These are phyloP conservation scores for Globisporangium paroecandrum DNA, from an alignment of 352 stramenopile species.

Conservation along the genomic window DNA sequence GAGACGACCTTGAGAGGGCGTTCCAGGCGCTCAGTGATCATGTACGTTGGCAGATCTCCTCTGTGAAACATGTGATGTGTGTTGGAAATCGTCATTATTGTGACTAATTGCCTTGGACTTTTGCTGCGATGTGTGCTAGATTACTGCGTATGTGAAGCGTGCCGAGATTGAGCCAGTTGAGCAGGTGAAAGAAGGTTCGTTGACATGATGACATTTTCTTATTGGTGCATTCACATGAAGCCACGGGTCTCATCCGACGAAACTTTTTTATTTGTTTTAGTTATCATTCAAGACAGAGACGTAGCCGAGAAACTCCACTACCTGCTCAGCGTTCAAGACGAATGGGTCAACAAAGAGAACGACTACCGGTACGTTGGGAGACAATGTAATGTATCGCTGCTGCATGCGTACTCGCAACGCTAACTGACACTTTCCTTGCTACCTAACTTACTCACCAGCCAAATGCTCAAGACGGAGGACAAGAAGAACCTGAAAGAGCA, in stretches of 20 bases:
- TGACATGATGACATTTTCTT: not conserved
- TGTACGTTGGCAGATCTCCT: conserved; percentile 14
- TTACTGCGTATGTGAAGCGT: conserved; percentile 37
- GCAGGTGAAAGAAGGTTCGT: conserved; percentile 54
- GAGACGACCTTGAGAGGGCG: conserved; percentile 53
- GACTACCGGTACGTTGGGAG: conserved; percentile 55
- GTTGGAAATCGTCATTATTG: not conserved
- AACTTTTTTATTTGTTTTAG: conserved; percentile 19
- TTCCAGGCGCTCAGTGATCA: conserved; percentile 29
- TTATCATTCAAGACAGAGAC: conserved; percentile 53
- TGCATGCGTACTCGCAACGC: not conserved
- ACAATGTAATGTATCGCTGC: not conserved
- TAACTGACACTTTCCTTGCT: not conserved
- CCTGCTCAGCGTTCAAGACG: conserved; percentile 55
- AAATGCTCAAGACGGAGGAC: conserved; percentile 89
- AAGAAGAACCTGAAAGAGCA: conserved; percentile 82
- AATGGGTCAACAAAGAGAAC: conserved; percentile 85
- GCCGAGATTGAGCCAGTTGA: conserved; percentile 35
- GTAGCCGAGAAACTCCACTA: conserved; percentile 48
- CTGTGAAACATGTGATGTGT: not conserved
- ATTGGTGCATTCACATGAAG: not conserved
- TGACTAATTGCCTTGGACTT: not conserved
- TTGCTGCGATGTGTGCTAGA: conserved; percentile 19
- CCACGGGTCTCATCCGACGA: not conserved
- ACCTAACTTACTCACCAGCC: conserved; percentile 24